phyloP scores from a whole-genome alignment of 176 grass and related monocot species.

The Puccinellia tenuiflora region DNA sequence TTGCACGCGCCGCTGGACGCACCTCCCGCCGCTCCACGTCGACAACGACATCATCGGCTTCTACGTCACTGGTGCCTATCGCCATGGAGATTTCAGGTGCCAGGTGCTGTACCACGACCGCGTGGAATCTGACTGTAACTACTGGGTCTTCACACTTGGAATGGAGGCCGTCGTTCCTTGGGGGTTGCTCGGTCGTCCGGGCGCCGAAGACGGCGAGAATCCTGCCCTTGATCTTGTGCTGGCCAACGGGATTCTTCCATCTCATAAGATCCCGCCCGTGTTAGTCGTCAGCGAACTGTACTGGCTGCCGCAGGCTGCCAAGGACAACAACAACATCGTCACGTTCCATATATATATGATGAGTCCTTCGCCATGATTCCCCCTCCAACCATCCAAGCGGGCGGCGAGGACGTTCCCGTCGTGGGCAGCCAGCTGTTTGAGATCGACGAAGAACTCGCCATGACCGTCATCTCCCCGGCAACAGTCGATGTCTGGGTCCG shows the following conservation, averaged over 20 bases:
- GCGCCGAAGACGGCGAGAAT: neutral
- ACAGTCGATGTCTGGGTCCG: neutral
- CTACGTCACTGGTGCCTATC: neutral
- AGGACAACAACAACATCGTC: neutral
- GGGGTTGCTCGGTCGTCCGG: neutral
- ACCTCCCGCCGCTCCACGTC: neutral
- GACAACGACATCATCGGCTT: neutral
- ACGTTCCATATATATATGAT: neutral
- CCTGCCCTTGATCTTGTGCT: neutral
- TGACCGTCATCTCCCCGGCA: neutral
- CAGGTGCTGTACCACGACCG: neutral
- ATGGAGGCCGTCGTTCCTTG: neutral
- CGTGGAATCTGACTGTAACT: neutral
- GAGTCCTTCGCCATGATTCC: neutral
- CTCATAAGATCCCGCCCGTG: neutral
- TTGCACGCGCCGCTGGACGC: neutral
- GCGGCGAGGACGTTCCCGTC: neutral
- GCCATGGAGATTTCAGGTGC: neutral
- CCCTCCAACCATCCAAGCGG: neutral
- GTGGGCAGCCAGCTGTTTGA: conserved; percentile 11
- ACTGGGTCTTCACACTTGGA: neutral
- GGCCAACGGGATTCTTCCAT: neutral
- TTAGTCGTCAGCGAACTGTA: neutral
- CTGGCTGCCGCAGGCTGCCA: neutral
- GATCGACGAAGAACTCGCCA: conserved; percentile 2